Conservation (phyloP, 768 basidiomycete species). For the Hirschioporus abietinus region DNA sequence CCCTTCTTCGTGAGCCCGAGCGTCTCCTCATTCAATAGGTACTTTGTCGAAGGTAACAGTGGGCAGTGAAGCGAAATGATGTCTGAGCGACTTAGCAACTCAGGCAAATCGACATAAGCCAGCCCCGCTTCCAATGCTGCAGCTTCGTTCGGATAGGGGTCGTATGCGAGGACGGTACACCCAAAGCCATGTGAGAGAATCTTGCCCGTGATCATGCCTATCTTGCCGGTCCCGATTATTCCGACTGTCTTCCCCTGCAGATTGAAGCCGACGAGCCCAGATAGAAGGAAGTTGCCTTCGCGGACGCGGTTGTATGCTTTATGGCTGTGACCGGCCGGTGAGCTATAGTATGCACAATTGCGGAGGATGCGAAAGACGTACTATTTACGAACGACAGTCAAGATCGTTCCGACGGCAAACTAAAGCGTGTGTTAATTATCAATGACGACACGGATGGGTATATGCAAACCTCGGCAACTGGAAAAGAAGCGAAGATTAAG, state of each 20-base stretch:
- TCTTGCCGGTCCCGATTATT: slow-evolving; percentile 30
- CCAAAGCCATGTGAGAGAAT: slow-evolving; percentile 25
- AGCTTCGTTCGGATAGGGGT: slow-evolving; percentile 17
- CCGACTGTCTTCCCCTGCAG: slow-evolving; percentile 27
- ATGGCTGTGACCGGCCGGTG: slow-evolving; percentile 11
- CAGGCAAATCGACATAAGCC: slow-evolving; percentile 21
- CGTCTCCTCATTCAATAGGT: slow-evolving; percentile 21
- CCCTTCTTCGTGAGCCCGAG: slow-evolving; percentile 21
- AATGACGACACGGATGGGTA: neutral
- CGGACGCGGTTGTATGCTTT: slow-evolving; percentile 16
- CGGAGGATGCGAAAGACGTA: slow-evolving; percentile 5
- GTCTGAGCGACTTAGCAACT: slow-evolving; percentile 22
- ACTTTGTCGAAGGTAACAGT: slow-evolving; percentile 19
- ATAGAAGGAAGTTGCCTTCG: slow-evolving; percentile 19
- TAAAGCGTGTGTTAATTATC: slow-evolving; percentile 2
- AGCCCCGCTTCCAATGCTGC: slow-evolving; percentile 13
- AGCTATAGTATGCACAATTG: neutral
- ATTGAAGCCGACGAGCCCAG: slow-evolving; percentile 17
- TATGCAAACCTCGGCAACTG: slow-evolving; percentile 2
- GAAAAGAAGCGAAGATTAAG: neutral
- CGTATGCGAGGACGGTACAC: slow-evolving; percentile 22
- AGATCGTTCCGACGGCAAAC: slow-evolving; percentile 19
- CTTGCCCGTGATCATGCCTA: slow-evolving; percentile 21
- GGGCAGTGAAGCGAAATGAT: slow-evolving; percentile 31
- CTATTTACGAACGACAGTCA: slow-evolving; percentile 18